Evolutionary conservation across 768 basidiomycete species (phyloP), one percentile per base, ranked within the genome.

Genomic region (Leucosporidium scottii): DNA sequence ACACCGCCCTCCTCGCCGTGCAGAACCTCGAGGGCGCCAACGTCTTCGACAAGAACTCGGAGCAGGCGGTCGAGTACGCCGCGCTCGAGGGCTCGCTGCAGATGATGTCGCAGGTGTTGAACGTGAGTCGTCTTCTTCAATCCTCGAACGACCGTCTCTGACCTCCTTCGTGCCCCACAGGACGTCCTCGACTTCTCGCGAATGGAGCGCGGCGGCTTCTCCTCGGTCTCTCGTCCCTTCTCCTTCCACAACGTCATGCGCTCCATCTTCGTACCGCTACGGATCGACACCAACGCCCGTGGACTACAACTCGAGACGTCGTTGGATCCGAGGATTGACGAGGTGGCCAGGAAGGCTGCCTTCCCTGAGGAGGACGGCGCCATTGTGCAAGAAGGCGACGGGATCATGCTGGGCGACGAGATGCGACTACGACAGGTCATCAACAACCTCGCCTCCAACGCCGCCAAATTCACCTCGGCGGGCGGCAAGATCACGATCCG

Each of bases 21-120:
- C 93, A 96, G 79, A 94, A 97, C 75, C 86, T 94, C 84, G 87
- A 89, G 68, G 90, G 89, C 1, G 85, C 85, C 1, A 85, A 87
- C 12, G 83, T 84, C 1, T 83, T 94, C 55, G 82, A 83, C 85
- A 72, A 27, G 53, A 66, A 76, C 21, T 70, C 84, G 71, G 85
- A 87, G 48, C 87, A 92, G 74, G 86, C 88, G 69, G 85, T 93
- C 65, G 92, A 96, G 80, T 92, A 93, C 75, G 86, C 85, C 74
- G 93, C 90, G 9, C 82, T 93, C 23, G 85, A 86, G 73, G 88
- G 88, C 2, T 88, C 87, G 74, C 78, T 93, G 59, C 86, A 84
- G 65, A 90, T 90, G 87, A 93, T 93, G 92, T 85, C 86, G 48
- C 78, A 82, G 73, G 82, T 82, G 0, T 72, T 82, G 3, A 81